A percentile compares a stretch with the other conserved stretches of the same genome.
phyloP scores from a whole-genome alignment of 2,329 filamentous ascomycete species.

The Botryotinia globosa region DNA sequence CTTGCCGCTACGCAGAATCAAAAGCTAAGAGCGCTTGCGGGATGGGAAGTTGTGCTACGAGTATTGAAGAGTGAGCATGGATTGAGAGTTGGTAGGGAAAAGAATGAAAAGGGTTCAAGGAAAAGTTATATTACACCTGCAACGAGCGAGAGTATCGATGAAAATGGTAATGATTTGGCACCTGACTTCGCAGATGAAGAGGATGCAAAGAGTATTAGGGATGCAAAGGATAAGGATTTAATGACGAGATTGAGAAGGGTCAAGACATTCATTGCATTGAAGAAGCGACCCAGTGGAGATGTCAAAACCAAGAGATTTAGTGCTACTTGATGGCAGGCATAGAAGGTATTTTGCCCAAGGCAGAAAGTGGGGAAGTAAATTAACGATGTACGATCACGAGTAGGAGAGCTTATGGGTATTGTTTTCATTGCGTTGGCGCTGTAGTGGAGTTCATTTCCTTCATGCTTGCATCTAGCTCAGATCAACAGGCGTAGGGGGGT shows the following conservation, averaged over 20 bases:
- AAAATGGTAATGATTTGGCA: conserved; percentile 13
- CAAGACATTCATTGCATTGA: conserved; percentile 68
- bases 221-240: conserved; percentile 66
- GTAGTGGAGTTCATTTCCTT: neutral
- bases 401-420: neutral
- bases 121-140: conserved; percentile 5
- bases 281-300: conserved; percentile 41
- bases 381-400: conserved; percentile 11
- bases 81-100: conserved; percentile 29
- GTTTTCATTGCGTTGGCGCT: neutral
- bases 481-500: neutral
- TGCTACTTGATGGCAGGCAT: neutral
- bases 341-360: neutral
- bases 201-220: conserved; percentile 44
- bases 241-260: conserved; percentile 70
- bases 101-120: conserved; percentile 21
- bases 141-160: conserved; percentile 3
- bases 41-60: conserved; percentile 54
- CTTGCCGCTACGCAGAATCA: conserved; percentile 34
- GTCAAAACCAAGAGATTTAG: conserved; percentile 16
- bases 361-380: neutral
- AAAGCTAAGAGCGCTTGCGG: conserved; percentile 42
- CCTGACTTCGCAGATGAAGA: conserved; percentile 35
- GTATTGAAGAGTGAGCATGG: conserved; percentile 56
- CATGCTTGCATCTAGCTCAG: neutral